Percentiles rank a stretch among this genome's conserved stretches.
phyloP scores from a whole-genome alignment of 106 monocot genomes.

The Iris macrosiphon region DNA sequence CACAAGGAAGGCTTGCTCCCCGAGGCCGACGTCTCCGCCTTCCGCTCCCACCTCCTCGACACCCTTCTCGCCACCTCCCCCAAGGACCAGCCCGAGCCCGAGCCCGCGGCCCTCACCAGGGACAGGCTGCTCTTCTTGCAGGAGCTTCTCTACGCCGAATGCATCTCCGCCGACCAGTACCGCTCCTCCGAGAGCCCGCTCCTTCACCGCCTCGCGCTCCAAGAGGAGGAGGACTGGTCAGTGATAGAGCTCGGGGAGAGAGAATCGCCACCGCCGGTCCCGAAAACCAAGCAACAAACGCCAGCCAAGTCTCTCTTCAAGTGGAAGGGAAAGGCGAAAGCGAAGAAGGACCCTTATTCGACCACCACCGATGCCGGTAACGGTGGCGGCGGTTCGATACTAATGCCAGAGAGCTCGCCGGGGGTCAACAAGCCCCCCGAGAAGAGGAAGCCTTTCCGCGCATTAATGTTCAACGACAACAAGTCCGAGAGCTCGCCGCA shows the following conservation, averaged over 20 bases:
- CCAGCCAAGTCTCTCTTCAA: conserved; percentile 27
- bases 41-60: conserved; percentile 67
- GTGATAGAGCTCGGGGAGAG: conserved; percentile 61
- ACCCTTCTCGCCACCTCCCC: conserved; percentile 59
- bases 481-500: neutral
- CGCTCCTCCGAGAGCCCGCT: conserved; percentile 78
- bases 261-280: conserved; percentile 7
- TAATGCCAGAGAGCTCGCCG: conserved; percentile 23
- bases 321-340: conserved; percentile 40
- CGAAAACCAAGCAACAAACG: conserved; percentile 24
- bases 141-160: conserved; percentile 79
- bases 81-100: conserved; percentile 31
- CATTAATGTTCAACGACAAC: conserved; percentile 14
- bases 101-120: conserved; percentile 38
- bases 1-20: conserved; percentile 74
- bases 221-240: conserved; percentile 70
- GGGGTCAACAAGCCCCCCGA: conserved; percentile 22
- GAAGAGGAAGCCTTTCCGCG: conserved; percentile 46
- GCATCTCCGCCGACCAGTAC: conserved; percentile 73
- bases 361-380: neutral
- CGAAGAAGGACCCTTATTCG: conserved; percentile 8
- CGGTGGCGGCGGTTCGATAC: conserved; percentile 7
- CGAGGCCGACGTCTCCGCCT: conserved; percentile 52
- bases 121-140: conserved; percentile 94
- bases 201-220: conserved; percentile 62